Evolutionary conservation across 1,139 yeast species (phyloP), one percentile per base, ranked within the genome.

Genomic region (Blastobotrys serpentis): DNA sequence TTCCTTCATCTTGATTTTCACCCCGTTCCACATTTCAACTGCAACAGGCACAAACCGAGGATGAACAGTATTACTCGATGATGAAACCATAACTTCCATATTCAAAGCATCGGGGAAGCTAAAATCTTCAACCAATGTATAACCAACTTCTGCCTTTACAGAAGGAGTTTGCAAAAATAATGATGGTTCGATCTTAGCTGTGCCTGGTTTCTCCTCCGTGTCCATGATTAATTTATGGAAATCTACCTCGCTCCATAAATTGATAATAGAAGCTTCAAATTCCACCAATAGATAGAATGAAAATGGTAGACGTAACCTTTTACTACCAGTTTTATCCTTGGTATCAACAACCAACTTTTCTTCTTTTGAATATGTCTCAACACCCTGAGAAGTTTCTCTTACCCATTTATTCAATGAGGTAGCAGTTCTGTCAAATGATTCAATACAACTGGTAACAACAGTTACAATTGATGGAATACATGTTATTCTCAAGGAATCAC

Each of bases 21-120:
- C 33, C 10, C 22, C 21, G n/a, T 44, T 46, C 19, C 75, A 70
- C 47, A 87, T 72, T 53, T 84, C 90, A 44, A 72, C 64, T 7
- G 88, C 61, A 8, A 88, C 85, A 0, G 96, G 96, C 18, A 89
- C 88, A 65, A 95, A 87, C 1, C 81, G 71, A 0, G 96, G 79
- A 52, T 78, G 77, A 4, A 92, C 62, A 0, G 75, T 75, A 62
- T 92, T 92, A 48, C 79, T 81, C 0, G 96, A 86, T 0, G 88
- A 76, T n/a, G 86, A 76, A 4, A 86, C 80, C 25, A 76, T 66
- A 0, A 85, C 69, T 50, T 84, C 86, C 36, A 77, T 68, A 33
- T 75, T 72, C 38, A 84, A 54, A 1, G 64, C 63, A 59, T 81
- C 86, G 22, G 74, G 70, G 39, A 67, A 69, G 1, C 55, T 43